Percentiles rank a stretch among this genome's conserved stretches.
These are phyloP conservation scores for Chloranthus sessilifolius DNA, from an alignment of 164 flowering plant species.

Conservation along the genomic window DNA sequence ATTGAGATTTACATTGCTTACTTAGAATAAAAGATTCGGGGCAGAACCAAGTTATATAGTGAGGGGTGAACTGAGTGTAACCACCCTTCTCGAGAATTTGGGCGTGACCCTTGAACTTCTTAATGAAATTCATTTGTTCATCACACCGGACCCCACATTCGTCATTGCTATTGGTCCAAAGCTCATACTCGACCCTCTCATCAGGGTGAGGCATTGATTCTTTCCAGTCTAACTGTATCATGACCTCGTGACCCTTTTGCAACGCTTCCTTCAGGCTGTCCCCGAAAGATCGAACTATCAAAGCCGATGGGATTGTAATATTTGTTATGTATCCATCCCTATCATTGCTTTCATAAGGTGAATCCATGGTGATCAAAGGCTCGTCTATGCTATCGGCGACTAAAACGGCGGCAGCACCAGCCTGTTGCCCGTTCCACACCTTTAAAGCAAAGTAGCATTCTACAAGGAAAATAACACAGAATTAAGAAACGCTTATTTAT, in stretches of 20 bases:
- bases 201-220: constrained; percentile 93
- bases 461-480: constrained; percentile 17
- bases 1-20: constrained; percentile 83
- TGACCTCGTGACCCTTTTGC: constrained; percentile 40
- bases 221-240: constrained; percentile 72
- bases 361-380: constrained; percentile 88
- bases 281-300: constrained; percentile 54
- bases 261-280: constrained; percentile 54
- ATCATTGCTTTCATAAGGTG: constrained; percentile 60
- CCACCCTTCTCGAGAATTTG: constrained; percentile 82
- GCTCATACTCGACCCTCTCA: constrained; percentile 78
- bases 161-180: constrained; percentile 95
- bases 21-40: constrained; percentile 57
- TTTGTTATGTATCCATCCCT: constrained; percentile 57
- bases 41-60: constrained; percentile 93
- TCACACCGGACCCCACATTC: constrained; percentile 85
- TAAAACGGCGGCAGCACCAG: constrained; percentile 92
- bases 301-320: constrained; percentile 75
- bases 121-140: constrained; percentile 72
- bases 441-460: constrained; percentile 90
- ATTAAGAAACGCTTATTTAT: not conserved
- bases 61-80: constrained; percentile 78
- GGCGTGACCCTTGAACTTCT: constrained; percentile 77
- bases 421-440: constrained; percentile 84
- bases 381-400: constrained; percentile 77